phyloP scores from a whole-genome alignment of 257 asterid genomes.

The Lantana camara region DNA sequence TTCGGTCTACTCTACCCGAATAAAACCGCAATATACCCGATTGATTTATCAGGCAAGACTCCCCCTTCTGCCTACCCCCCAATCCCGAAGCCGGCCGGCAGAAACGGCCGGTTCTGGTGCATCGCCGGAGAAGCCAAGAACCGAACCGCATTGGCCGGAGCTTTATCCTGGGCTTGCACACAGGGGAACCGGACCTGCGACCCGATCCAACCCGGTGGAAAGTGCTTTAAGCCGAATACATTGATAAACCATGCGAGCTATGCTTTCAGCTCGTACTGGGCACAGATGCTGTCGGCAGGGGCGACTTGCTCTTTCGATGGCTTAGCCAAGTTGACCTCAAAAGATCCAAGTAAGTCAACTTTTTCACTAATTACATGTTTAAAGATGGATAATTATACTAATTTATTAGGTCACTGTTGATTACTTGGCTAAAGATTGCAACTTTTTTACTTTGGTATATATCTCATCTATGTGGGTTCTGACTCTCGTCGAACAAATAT shows the following conservation, averaged over 20 bases:
- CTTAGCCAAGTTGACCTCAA: conserved; percentile 55
- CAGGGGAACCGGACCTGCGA: conserved; percentile 81
- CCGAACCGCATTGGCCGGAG: conserved; percentile 52
- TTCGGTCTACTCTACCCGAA: conserved; percentile 84
- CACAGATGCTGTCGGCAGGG: conserved; percentile 60
- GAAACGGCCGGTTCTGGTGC: conserved; percentile 68
- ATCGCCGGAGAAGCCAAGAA: conserved; percentile 57
- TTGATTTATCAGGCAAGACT: conserved; percentile 77
- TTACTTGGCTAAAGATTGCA: no score
- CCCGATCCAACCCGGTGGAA: conserved; percentile 64
- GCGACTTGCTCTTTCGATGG: conserved; percentile 77
- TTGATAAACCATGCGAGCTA: conserved; percentile 60
- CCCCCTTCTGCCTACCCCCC: conserved; percentile 40
- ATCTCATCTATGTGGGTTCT: no score
- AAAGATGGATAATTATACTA: no score
- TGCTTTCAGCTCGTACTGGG: conserved; percentile 92
- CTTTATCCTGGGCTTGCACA: conserved; percentile 69
- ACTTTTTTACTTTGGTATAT: no score
- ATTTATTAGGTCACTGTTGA: neutral
- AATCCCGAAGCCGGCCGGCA: conserved; percentile 58
- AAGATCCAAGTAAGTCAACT: conserved; percentile 71
- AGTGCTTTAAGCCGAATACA: conserved; percentile 60
- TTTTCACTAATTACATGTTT: no score
- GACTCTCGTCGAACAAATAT: no score
- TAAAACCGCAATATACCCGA: no score